Evolutionary conservation across 371 early-diverging fungal genomes (phyloP).

Genomic region (Batkoa obscura): DNA sequence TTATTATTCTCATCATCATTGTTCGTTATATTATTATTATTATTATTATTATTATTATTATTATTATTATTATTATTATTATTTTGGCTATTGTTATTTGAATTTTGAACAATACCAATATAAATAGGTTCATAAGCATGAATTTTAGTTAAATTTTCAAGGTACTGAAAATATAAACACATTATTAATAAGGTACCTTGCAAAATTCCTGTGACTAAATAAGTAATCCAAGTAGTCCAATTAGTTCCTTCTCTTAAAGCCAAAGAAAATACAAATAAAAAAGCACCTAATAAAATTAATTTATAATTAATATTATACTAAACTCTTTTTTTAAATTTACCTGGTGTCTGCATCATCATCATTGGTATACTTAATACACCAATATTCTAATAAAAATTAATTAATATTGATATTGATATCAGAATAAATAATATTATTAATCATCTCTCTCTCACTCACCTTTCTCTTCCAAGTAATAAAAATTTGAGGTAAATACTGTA

Average conservation of each 20-base stretch:
- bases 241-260: slow-evolving; percentile 67
- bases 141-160: background rate
- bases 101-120: background rate
- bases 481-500: slow-evolving; percentile 85
- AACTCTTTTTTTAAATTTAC: slow-evolving; percentile 15
- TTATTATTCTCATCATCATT: background rate
- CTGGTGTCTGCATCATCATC: slow-evolving; percentile 84
- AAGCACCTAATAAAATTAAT: slow-evolving; percentile 17
- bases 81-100: background rate
- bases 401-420: background rate
- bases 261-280: slow-evolving; percentile 63
- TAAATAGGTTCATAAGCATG: slow-evolving; percentile 2
- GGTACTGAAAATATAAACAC: slow-evolving; percentile 24
- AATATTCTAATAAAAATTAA: slow-evolving; percentile 22
- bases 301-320: background rate
- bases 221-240: slow-evolving; percentile 85
- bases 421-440: slow-evolving; percentile 2
- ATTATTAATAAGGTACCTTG: slow-evolving; percentile 63
- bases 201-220: slow-evolving; percentile 60
- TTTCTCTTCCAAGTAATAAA: slow-evolving; percentile 51
- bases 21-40: background rate
- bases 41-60: no score
- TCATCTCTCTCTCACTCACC: slow-evolving; percentile 12
- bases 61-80: no score
- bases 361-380: slow-evolving; percentile 84